Evolutionary conservation across 2,329 filamentous ascomycete species (phyloP).

Genomic region (Fusarium camptoceras): DNA sequence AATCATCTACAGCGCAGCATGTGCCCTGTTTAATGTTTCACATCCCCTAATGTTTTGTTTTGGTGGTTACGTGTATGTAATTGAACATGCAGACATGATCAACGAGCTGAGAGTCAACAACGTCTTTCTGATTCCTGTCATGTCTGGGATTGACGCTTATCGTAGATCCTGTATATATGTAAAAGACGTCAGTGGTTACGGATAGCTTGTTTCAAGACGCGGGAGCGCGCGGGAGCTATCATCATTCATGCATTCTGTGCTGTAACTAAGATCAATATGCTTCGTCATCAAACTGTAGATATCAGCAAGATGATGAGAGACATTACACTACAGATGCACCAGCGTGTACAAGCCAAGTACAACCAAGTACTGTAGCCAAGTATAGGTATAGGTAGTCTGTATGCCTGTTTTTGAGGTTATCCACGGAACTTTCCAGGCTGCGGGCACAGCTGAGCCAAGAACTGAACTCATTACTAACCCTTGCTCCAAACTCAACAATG

Average conservation of each 20-base stretch:
- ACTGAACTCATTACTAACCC: not conserved
- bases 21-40: slow-evolving; percentile 29
- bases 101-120: not conserved
- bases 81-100: slow-evolving; percentile 6
- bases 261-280: not conserved
- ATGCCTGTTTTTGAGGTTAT: slow-evolving; percentile 5
- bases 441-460: slow-evolving; percentile 1
- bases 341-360: not conserved
- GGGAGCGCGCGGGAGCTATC: slow-evolving; percentile 11
- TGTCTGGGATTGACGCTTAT: slow-evolving; percentile 19
- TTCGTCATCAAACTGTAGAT: slow-evolving; percentile 24
- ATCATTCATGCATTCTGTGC: slow-evolving; percentile 2
- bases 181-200: slow-evolving; percentile 33
- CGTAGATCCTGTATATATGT: slow-evolving; percentile 20
- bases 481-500: slow-evolving; percentile 6
- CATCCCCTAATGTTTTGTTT: slow-evolving; percentile 17
- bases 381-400: not conserved
- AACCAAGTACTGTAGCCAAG: not conserved
- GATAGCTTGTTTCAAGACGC: slow-evolving; percentile 34
- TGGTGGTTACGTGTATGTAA: slow-evolving; percentile 11
- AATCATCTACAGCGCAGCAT: slow-evolving; percentile 22
- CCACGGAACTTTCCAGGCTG: slow-evolving; percentile 9
- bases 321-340: slow-evolving; percentile 8
- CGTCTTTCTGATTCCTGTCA: not conserved
- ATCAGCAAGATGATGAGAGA: slow-evolving; percentile 11